Percentiles rank a stretch among this genome's conserved stretches.
These are phyloP conservation scores for Chrysoporthe austroafricana DNA, from an alignment of 2,329 filamentous ascomycete genomes.

Conservation along the genomic window DNA sequence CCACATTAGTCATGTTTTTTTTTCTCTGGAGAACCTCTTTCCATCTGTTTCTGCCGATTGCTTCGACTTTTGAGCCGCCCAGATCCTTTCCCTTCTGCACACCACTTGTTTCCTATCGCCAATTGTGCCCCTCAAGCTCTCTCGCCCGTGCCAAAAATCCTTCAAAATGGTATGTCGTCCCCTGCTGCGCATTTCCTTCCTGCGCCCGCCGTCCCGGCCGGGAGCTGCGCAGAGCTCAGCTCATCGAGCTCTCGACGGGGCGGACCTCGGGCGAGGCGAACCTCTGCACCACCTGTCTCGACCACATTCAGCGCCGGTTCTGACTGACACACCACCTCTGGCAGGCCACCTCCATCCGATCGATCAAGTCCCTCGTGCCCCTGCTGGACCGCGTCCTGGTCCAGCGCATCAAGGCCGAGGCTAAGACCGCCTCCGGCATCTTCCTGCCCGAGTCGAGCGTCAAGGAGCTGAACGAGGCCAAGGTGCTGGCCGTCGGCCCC, in stretches of 20 bases:
- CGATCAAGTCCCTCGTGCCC: slow-evolving; percentile 91
- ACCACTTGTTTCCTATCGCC: not conserved
- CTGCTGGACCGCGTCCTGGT: slow-evolving; percentile 97
- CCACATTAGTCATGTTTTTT: slow-evolving; percentile 29
- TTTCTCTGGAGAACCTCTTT: slow-evolving; percentile 22
- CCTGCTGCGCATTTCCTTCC: not conserved
- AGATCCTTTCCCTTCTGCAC: not conserved
- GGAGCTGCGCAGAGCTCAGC: slow-evolving; percentile 13
- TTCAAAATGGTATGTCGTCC: slow-evolving; percentile 16
- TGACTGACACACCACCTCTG: not conserved
- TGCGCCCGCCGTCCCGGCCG: too few relatives aligned
- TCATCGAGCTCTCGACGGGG: not conserved
- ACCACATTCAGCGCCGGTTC: not conserved
- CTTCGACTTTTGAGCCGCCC: slow-evolving; percentile 1
- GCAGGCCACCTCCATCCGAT: slow-evolving; percentile 79
- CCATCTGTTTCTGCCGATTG: slow-evolving; percentile 27
- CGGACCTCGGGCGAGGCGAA: not conserved
- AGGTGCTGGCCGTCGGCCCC: slow-evolving; percentile 92
- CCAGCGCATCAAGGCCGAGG: slow-evolving; percentile 95
- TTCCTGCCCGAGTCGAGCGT: slow-evolving; percentile 96
- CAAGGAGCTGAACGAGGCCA: slow-evolving; percentile 98
- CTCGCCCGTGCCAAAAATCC: too few relatives aligned
- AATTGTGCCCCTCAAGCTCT: not conserved
- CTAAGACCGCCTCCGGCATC: slow-evolving; percentile 95
- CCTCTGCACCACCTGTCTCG: not conserved